Percentiles rank a stretch among this genome's conserved stretches.
Conservation (phyloP, 768 basidiomycete species). For the Harrya chromipes region DNA sequence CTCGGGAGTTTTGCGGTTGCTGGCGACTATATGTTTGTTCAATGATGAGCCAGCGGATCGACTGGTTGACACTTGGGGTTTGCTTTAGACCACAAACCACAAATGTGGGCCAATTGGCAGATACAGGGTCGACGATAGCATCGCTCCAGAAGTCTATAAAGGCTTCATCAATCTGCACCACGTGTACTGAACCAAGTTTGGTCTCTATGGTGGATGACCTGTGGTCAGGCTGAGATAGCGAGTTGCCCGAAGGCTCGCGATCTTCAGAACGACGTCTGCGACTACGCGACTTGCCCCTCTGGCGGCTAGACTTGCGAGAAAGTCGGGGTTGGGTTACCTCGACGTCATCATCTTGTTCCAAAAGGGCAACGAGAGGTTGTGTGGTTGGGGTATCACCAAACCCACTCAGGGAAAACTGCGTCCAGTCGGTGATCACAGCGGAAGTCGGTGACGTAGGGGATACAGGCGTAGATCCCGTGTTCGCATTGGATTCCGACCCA, state of each 20-base stretch:
- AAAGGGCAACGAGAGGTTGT: slow-evolving; percentile 49
- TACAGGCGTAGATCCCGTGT: slow-evolving; percentile 19
- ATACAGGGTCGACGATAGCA: slow-evolving; percentile 64
- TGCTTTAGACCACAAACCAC: slow-evolving; percentile 66
- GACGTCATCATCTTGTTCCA: slow-evolving; percentile 63
- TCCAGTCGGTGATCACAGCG: slow-evolving; percentile 51
- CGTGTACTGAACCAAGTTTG: slow-evolving; percentile 35
- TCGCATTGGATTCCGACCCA: slow-evolving; percentile 7
- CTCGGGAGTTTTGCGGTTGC: slow-evolving; percentile 20
- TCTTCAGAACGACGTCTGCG: slow-evolving; percentile 25
- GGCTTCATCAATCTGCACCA: slow-evolving; percentile 71
- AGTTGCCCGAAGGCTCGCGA: slow-evolving; percentile 1
- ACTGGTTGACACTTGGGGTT: slow-evolving; percentile 15
- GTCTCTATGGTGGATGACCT: slow-evolving; percentile 31
- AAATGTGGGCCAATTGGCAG: slow-evolving; percentile 64
- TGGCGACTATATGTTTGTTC: slow-evolving; percentile 55
- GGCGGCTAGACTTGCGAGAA: slow-evolving; percentile 36
- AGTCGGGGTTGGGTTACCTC: slow-evolving; percentile 47
- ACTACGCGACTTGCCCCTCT: slow-evolving; percentile 27
- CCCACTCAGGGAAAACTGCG: slow-evolving; percentile 63
- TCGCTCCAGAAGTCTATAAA: slow-evolving; percentile 85
- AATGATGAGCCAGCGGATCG: slow-evolving; percentile 62
- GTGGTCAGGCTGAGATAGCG: slow-evolving; percentile 18
- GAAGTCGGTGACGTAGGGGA: slow-evolving; percentile 32
- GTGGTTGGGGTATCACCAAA: slow-evolving; percentile 44